Conservation (phyloP, 352 stramenopile species). For the Pythium guiyangense region DNA sequence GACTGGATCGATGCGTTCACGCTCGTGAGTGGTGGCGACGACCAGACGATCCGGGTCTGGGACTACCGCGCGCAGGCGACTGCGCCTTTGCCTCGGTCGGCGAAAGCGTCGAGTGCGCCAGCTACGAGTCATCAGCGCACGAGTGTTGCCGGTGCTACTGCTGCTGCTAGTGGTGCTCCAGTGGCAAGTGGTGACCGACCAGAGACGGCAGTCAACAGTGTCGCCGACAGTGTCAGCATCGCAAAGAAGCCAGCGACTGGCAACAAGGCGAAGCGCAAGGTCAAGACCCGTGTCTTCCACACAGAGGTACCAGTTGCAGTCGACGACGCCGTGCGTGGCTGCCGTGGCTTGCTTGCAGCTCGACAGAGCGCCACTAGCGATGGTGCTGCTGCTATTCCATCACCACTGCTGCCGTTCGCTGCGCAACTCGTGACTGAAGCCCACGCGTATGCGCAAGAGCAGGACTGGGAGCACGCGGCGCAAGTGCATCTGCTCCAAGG, state of each 20-base stretch:
- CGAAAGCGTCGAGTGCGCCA: background rate
- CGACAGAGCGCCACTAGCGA: background rate
- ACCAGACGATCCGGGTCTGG: constrained; percentile 69
- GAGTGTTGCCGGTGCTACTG: background rate
- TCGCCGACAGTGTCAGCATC: background rate
- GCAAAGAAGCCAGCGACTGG: constrained; percentile 15
- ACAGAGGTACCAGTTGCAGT: constrained; percentile 9
- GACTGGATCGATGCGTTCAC: constrained; percentile 41
- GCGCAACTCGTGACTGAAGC: constrained; percentile 15
- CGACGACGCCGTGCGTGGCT: constrained; percentile 18
- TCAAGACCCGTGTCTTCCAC: constrained; percentile 22
- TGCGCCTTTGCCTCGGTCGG: background rate
- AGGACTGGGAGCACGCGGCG: constrained; percentile 50
- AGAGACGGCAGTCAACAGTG: background rate
- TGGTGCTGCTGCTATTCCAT: too few relatives aligned
- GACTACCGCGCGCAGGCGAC: constrained; percentile 28
- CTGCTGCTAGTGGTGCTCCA: background rate
- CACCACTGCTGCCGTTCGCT: background rate
- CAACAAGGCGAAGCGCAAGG: constrained; percentile 20
- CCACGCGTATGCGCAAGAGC: constrained; percentile 18
- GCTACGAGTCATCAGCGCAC: background rate
- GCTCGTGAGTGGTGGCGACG: constrained; percentile 57
- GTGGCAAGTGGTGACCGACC: background rate
- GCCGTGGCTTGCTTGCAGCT: constrained; percentile 5
- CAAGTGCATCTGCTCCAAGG: constrained; percentile 48